phyloP scores from a whole-genome alignment of 2,329 filamentous ascomycete genomes.

The Microsporum audouinii region DNA sequence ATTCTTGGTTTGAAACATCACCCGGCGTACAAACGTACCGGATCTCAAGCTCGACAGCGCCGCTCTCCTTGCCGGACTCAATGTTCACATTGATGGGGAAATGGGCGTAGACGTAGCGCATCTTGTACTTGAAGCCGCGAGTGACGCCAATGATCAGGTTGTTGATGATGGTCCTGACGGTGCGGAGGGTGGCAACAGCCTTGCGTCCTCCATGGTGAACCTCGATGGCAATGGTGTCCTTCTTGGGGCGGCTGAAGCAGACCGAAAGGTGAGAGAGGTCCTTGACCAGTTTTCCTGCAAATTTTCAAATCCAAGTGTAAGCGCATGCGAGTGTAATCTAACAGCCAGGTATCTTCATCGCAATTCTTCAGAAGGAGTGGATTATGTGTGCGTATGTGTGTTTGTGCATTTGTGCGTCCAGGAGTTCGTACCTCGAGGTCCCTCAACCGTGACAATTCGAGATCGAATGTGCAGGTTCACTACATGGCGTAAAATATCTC shows the following conservation, averaged over 20 bases:
- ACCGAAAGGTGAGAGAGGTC: slow-evolving; percentile 93
- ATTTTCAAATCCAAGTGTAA: not conserved
- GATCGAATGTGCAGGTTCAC: slow-evolving; percentile 98
- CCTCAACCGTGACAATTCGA: slow-evolving; percentile 90
- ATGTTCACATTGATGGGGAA: slow-evolving; percentile 99
- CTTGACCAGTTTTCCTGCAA: slow-evolving; percentile 82
- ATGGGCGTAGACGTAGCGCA: slow-evolving; percentile 99
- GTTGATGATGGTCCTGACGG: slow-evolving; percentile 95
- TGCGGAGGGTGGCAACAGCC: slow-evolving; percentile 94
- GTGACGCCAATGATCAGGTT: slow-evolving; percentile 98
- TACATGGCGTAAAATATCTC: slow-evolving; percentile 35
- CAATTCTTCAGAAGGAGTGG: not conserved
- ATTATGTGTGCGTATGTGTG: not conserved
- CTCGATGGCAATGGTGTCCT: slow-evolving; percentile 86
- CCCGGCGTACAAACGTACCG: slow-evolving; percentile 47
- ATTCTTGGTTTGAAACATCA: no score
- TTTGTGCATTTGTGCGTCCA: not conserved
- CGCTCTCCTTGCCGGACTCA: slow-evolving; percentile 89
- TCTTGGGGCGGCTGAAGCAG: slow-evolving; percentile 81
- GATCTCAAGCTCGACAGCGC: slow-evolving; percentile 87
- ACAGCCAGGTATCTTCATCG: not conserved
- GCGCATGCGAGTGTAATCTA: not conserved
- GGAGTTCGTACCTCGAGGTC: slow-evolving; percentile 62
- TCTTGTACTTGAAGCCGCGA: slow-evolving; percentile 99
- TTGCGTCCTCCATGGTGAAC: slow-evolving; percentile 98